Percentiles rank a stretch among this genome's conserved stretches.
Evolutionary conservation across 208 protist genomes (phyloP).

Genomic region (Acanthamoeba healyi): DNA sequence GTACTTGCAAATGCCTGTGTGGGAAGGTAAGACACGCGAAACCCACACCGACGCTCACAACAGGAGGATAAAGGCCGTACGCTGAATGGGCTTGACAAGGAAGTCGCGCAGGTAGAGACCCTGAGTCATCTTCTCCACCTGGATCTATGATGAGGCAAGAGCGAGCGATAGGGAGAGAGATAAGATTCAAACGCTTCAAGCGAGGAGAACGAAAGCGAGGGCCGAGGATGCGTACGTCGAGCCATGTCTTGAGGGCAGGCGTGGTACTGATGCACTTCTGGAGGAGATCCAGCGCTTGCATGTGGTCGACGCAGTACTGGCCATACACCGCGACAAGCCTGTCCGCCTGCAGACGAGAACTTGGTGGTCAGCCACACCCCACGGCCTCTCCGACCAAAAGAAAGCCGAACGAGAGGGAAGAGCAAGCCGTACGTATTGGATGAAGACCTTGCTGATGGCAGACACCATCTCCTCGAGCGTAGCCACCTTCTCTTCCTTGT

Average conservation of each 20-base stretch:
- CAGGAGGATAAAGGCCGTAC: neutral
- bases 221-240: neutral
- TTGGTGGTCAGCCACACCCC: too few species aligned
- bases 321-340: slow-evolving; percentile 3
- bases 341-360: neutral
- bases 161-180: neutral
- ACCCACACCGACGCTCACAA: neutral
- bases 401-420: too few species aligned
- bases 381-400: too few species aligned
- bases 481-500: neutral
- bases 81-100: slow-evolving; percentile 49
- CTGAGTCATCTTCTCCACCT: slow-evolving; percentile 33
- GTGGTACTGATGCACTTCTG: slow-evolving; percentile 3
- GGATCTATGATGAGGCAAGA: too few species aligned
- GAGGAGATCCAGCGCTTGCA: slow-evolving; percentile 19
- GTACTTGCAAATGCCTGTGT: slow-evolving; percentile 11
- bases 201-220: neutral
- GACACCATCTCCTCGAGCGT: slow-evolving; percentile 38
- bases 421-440: slow-evolving; percentile 27
- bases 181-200: neutral
- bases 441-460: slow-evolving; percentile 11
- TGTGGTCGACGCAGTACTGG: slow-evolving; percentile 42
- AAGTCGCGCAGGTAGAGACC: slow-evolving; percentile 48
- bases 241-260: neutral
- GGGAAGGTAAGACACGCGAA: neutral